These are phyloP conservation scores for Lipomyces sp. DNA, from an alignment of 805 yeast species.

Conservation along the genomic window DNA sequence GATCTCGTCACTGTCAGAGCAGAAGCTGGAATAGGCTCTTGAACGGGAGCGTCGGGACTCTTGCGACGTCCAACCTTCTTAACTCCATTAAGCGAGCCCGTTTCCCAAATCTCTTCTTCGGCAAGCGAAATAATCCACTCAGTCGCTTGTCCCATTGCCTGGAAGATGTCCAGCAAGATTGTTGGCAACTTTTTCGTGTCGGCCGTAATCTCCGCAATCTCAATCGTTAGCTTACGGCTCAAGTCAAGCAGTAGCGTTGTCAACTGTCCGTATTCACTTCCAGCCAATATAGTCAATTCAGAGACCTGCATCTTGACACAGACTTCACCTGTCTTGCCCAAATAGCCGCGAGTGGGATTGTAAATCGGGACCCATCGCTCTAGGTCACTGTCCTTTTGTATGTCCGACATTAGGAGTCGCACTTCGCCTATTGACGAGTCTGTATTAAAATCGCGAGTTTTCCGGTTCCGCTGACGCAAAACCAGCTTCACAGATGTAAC, in stretches of 20 bases:
- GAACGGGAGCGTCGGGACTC: too few species aligned
- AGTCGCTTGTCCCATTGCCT: conserved; percentile 62
- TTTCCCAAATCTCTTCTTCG: conserved; percentile 53
- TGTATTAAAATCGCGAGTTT: conserved; percentile 7
- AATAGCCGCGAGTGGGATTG: conserved; percentile 15
- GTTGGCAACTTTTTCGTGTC: conserved; percentile 35
- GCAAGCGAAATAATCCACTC: conserved; percentile 71
- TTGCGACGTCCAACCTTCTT: neutral
- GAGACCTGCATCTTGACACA: conserved; percentile 32
- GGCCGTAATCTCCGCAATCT: conserved; percentile 41
- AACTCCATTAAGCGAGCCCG: conserved; percentile 13
- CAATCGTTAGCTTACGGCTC: conserved; percentile 37
- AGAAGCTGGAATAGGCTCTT: too few species aligned
- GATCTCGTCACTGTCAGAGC: too few species aligned
- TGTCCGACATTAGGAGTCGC: conserved; percentile 18
- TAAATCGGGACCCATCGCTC: conserved; percentile 35
- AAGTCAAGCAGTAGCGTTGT: conserved; percentile 53
- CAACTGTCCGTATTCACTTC: conserved; percentile 56
- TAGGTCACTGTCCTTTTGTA: conserved; percentile 22
- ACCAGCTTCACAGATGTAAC: conserved; percentile 24
- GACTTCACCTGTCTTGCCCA: conserved; percentile 30
- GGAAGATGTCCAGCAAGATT: conserved; percentile 68
- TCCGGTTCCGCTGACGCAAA: conserved; percentile 20
- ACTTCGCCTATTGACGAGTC: conserved; percentile 26
- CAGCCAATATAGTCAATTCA: conserved; percentile 45